A percentile compares a stretch with the other conserved stretches of the same genome.
phyloP scores from a whole-genome alignment of 768 basidiomycete genomes.

The Lactarius tabidus region DNA sequence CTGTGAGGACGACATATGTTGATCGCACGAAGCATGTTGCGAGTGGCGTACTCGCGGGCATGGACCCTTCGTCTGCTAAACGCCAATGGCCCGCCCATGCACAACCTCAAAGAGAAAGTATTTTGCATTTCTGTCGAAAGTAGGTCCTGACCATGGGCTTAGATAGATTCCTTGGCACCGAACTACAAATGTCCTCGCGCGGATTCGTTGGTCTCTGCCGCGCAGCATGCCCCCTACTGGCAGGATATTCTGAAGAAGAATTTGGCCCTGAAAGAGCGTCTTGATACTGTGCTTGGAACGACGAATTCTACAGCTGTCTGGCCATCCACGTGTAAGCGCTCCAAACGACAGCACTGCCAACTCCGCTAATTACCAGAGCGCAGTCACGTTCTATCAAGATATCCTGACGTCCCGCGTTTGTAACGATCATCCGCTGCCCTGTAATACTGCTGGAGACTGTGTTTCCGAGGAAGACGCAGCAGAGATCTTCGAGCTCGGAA shows the following conservation, averaged over 20 bases:
- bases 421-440: constrained; percentile 41
- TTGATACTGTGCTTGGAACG: constrained; percentile 40
- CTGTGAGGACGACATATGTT: constrained; percentile 34
- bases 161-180: constrained; percentile 46
- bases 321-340: constrained; percentile 42
- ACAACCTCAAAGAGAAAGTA: constrained; percentile 38
- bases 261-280: constrained; percentile 34
- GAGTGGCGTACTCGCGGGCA: constrained; percentile 41
- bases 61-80: constrained; percentile 35
- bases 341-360: background rate
- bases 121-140: background rate
- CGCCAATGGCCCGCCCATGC: constrained; percentile 38
- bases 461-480: constrained; percentile 38
- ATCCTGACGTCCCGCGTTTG: constrained; percentile 45
- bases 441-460: constrained; percentile 41
- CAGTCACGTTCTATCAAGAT: constrained; percentile 43
- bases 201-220: constrained; percentile 26
- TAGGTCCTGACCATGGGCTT: background rate
- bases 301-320: constrained; percentile 34
- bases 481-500: constrained; percentile 34
- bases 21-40: constrained; percentile 45
- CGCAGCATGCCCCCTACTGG: constrained; percentile 44
- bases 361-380: background rate
- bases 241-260: constrained; percentile 40
- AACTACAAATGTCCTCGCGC: constrained; percentile 43